A percentile compares a stretch with the other conserved stretches of the same genome.
Conservation (phyloP, 78 protist genomes). For the slime mould (Dictyostelium discoideum) region DNA sequence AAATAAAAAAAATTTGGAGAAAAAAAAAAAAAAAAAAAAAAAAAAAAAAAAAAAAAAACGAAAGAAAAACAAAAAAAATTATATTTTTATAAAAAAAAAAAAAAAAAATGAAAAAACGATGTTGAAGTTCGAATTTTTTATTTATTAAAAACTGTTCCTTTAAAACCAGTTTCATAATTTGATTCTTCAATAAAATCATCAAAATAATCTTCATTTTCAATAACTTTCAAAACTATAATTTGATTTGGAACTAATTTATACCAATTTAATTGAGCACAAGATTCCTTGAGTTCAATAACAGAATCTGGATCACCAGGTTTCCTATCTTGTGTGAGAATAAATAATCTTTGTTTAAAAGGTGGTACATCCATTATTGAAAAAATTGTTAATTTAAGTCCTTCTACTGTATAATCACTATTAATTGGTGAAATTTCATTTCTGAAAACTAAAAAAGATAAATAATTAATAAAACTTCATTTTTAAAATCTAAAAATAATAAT, state of each 20-base stretch:
- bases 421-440: constrained; percentile 57
- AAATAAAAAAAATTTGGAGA: too few relatives aligned
- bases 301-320: neutral
- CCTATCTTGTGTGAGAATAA: neutral
- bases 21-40: too few relatives aligned
- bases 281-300: neutral
- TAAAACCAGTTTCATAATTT: constrained; percentile 19
- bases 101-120: neutral
- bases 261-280: neutral
- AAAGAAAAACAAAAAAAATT: too few relatives aligned
- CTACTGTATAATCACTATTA: neutral
- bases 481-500: too few relatives aligned
- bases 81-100: neutral
- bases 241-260: constrained; percentile 50
- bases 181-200: constrained; percentile 48
- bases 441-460: neutral
- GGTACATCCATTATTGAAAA: neutral
- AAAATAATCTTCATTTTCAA: constrained; percentile 2
- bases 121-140: neutral
- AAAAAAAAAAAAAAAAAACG: neutral
- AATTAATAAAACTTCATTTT: neutral
- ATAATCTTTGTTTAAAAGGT: constrained; percentile 23
- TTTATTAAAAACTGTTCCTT: constrained; percentile 40
- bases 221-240: constrained; percentile 45
- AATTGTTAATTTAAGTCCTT: constrained; percentile 31